These are phyloP conservation scores for Microdochium trichocladiopsis DNA, from an alignment of 2,329 filamentous ascomycete species.

Conservation along the genomic window DNA sequence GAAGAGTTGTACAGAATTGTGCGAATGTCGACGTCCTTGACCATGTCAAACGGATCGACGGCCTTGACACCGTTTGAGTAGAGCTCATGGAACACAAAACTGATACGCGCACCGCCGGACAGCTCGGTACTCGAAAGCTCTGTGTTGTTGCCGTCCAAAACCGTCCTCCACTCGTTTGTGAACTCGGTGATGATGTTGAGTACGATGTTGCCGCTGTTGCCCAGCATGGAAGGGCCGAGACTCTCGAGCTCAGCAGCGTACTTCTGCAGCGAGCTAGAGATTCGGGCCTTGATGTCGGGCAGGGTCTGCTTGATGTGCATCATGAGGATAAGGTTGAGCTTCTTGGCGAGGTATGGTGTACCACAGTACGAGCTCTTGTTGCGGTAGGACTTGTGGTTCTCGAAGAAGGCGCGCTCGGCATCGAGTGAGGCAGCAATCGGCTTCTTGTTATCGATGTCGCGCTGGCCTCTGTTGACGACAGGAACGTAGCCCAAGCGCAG, in stretches of 20 bases:
- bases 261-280: slow-evolving; percentile 88
- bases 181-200: slow-evolving; percentile 99
- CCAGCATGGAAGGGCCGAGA: slow-evolving; percentile 89
- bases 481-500: slow-evolving; percentile 92
- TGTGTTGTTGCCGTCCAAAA: slow-evolving; percentile 93
- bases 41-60: slow-evolving; percentile 92
- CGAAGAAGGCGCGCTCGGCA: slow-evolving; percentile 94
- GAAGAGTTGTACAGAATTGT: slow-evolving; percentile 98
- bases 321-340: slow-evolving; percentile 98
- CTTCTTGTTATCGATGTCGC: slow-evolving; percentile 98
- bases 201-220: slow-evolving; percentile 93
- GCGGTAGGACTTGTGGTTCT: slow-evolving; percentile 95
- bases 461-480: slow-evolving; percentile 94
- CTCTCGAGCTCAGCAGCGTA: slow-evolving; percentile 75
- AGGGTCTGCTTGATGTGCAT: slow-evolving; percentile 99
- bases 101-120: slow-evolving; percentile 95
- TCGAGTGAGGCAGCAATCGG: slow-evolving; percentile 86
- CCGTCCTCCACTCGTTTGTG: slow-evolving; percentile 92
- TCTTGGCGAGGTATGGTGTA: slow-evolving; percentile 91
- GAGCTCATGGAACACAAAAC: slow-evolving; percentile 97
- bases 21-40: slow-evolving; percentile 96
- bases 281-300: slow-evolving; percentile 96
- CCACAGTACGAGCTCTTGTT: slow-evolving; percentile 99
- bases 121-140: slow-evolving; percentile 92
- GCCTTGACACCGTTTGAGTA: slow-evolving; percentile 98